Conservation (phyloP, 2,329 filamentous ascomycete genomes). For the Colletotrichum graminicola region DNA sequence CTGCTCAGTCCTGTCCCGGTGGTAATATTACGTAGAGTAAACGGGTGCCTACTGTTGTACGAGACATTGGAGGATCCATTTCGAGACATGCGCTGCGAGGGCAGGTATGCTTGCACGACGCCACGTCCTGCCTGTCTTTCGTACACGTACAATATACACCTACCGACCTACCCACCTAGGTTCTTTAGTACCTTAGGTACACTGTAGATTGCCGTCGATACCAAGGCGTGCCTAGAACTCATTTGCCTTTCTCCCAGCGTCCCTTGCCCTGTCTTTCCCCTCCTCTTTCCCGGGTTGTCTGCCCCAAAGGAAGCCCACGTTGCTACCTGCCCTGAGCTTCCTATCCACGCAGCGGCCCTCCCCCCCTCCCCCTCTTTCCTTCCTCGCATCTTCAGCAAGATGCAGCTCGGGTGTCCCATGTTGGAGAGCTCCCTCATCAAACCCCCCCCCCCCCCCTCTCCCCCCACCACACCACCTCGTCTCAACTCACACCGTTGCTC, state of each 20-base stretch:
- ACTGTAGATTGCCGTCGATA: neutral
- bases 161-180: too few species aligned
- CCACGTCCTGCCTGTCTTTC: neutral
- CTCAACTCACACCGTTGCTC: conserved; percentile 22
- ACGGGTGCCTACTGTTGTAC: neutral
- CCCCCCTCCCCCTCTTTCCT: neutral
- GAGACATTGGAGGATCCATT: neutral
- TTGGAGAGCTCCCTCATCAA: neutral
- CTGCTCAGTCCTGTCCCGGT: neutral
- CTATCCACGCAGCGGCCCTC: neutral
- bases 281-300: neutral
- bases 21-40: neutral
- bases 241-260: neutral
- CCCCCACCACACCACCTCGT: conserved; percentile 25
- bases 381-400: conserved; percentile 2
- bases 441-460: too few species aligned
- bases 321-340: neutral
- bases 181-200: too few species aligned
- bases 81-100: neutral
- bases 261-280: conserved; percentile 1
- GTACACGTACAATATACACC: too few species aligned
- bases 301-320: neutral
- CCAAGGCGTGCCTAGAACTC: neutral
- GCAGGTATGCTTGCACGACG: neutral
- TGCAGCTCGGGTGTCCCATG: conserved; percentile 17